Evolutionary conservation across 2,329 filamentous ascomycete species (phyloP).

Genomic region (Hymenoscyphus fructigenus): DNA sequence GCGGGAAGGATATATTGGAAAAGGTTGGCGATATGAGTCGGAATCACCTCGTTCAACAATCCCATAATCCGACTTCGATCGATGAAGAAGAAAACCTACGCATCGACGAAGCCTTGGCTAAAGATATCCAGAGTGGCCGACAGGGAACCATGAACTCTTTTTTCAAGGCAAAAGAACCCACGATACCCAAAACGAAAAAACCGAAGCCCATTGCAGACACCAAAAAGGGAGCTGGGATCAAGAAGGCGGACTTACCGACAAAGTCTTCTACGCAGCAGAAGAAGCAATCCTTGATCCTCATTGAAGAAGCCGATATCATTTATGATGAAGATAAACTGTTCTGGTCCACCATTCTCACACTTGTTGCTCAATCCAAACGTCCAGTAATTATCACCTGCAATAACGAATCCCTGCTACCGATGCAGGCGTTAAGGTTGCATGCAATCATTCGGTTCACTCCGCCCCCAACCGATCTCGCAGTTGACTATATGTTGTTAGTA

Average conservation of each 20-base stretch:
- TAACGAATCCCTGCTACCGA: constrained; percentile 77
- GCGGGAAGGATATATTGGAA: constrained; percentile 86
- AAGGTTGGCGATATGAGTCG: constrained; percentile 95
- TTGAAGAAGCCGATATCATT: constrained; percentile 91
- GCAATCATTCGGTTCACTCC: constrained; percentile 76
- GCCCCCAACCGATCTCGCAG: constrained; percentile 65
- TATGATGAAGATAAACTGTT: constrained; percentile 97
- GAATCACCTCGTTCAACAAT: constrained; percentile 80
- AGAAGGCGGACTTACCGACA: constrained; percentile 8
- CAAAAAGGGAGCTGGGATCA: constrained; percentile 21
- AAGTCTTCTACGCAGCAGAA: constrained; percentile 47
- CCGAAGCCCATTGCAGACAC: constrained; percentile 31
- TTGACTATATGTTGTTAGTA: constrained; percentile 78
- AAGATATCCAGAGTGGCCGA: constrained; percentile 64
- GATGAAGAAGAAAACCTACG: constrained; percentile 39
- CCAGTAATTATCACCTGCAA: constrained; percentile 97
- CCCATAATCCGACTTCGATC: constrained; percentile 36
- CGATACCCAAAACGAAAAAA: constrained; percentile 27
- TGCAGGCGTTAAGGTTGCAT: constrained; percentile 73
- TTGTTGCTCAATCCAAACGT: constrained; percentile 81
- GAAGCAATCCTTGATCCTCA: constrained; percentile 89
- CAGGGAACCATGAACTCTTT: constrained; percentile 81
- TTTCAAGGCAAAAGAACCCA: constrained; percentile 59
- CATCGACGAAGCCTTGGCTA: constrained; percentile 46
- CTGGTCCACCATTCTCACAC: constrained; percentile 75